These are phyloP conservation scores for Hypoxylon cercidicola DNA, from an alignment of 495 filamentous ascomycete genomes.

Conservation along the genomic window DNA sequence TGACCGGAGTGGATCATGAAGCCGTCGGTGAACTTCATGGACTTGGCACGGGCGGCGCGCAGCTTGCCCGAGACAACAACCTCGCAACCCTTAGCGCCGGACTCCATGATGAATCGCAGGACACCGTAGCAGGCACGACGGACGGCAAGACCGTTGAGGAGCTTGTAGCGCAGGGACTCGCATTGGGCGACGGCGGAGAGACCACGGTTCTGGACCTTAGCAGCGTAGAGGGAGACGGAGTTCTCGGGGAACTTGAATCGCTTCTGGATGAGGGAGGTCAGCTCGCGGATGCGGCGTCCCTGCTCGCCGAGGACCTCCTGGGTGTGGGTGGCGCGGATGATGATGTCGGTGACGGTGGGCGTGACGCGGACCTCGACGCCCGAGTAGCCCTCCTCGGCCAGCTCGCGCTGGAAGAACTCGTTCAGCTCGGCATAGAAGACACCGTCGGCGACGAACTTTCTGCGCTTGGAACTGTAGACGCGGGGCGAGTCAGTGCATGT, in stretches of 20 bases:
- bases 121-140: conserved; percentile 99
- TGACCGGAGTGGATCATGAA: conserved; percentile 99
- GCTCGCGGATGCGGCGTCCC: conserved; percentile 98
- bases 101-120: conserved; percentile 99
- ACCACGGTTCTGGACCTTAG: conserved; percentile 99
- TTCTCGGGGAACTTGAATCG: conserved; percentile 99
- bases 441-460: conserved; percentile 99
- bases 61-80: conserved; percentile 99
- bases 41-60: conserved; percentile 97
- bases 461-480: conserved; percentile 83
- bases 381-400: conserved; percentile 99
- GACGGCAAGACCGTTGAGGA: conserved; percentile 98
- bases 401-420: conserved; percentile 99
- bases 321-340: conserved; percentile 99
- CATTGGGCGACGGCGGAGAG: conserved; percentile 99
- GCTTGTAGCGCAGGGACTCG: conserved; percentile 99
- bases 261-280: conserved; percentile 99
- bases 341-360: conserved; percentile 99
- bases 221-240: conserved; percentile 98
- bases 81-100: conserved; percentile 98
- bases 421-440: conserved; percentile 99
- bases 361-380: conserved; percentile 99
- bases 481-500: conserved; percentile 29
- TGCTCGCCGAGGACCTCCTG: conserved; percentile 99
- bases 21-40: conserved; percentile 99